phyloP scores from a whole-genome alignment of 2,329 filamentous ascomycete species.

The Fusarium coicis region DNA sequence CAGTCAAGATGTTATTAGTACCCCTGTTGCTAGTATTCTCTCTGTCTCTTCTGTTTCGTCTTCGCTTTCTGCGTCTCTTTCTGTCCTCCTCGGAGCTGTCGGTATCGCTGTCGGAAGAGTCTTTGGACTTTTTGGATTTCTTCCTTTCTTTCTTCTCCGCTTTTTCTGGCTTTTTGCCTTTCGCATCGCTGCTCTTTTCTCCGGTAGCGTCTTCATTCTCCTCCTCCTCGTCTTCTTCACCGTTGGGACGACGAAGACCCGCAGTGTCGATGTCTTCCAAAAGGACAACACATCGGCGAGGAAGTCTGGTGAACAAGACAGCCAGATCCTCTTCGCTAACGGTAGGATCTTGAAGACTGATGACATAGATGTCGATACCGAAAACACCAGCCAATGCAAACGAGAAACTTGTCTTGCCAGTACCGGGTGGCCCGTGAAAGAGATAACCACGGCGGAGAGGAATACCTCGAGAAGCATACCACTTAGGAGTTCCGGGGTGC shows the following conservation, averaged over 20 bases:
- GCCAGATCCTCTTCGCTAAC: constrained; percentile 72
- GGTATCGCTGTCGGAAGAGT: constrained; percentile 31
- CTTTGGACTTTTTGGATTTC: constrained; percentile 46
- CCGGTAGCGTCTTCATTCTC: constrained; percentile 26
- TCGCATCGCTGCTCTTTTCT: background rate
- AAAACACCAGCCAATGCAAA: constrained; percentile 75
- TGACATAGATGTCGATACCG: constrained; percentile 73
- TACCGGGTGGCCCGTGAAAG: constrained; percentile 80
- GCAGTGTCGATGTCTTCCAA: constrained; percentile 77
- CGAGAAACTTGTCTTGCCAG: constrained; percentile 76
- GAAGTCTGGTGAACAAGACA: constrained; percentile 68
- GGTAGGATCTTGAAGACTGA: constrained; percentile 65
- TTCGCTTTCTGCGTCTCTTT: constrained; percentile 35
- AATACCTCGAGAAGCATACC: constrained; percentile 81
- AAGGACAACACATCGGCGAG: constrained; percentile 71
- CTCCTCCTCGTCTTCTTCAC: constrained; percentile 45
- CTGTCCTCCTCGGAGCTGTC: constrained; percentile 41
- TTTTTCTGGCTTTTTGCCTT: constrained; percentile 19
- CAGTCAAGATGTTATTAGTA: constrained; percentile 31
- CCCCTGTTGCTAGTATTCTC: constrained; percentile 37
- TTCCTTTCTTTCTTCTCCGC: constrained; percentile 32
- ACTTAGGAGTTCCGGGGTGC: constrained; percentile 73
- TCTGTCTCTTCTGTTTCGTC: constrained; percentile 30
- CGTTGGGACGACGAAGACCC: constrained; percentile 60
- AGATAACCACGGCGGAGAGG: constrained; percentile 82